Evolutionary conservation across 2,329 filamentous ascomycete species (phyloP).

Genomic region (Talaromyces verruculosus): DNA sequence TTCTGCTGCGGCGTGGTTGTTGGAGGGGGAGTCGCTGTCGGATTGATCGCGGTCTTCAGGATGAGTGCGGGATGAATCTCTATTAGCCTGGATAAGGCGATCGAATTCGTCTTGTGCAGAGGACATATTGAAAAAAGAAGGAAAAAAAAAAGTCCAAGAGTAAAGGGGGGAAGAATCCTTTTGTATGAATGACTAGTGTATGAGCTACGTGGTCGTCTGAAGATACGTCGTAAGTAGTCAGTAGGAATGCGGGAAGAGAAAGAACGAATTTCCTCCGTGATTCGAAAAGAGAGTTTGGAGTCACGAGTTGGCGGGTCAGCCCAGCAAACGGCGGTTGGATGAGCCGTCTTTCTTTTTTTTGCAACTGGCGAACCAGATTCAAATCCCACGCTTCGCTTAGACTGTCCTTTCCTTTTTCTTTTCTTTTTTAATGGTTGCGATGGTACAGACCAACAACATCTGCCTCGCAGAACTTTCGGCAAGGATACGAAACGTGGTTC

Average conservation of each 20-base stretch:
- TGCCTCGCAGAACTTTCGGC: not conserved
- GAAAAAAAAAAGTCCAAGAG: not conserved
- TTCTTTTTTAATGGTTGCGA: not conserved
- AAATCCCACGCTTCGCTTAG: not conserved
- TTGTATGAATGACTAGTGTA: conserved; percentile 11
- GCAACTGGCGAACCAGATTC: not conserved
- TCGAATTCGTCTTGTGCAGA: conserved; percentile 50
- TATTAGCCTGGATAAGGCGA: conserved; percentile 40
- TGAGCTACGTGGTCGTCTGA: not conserved
- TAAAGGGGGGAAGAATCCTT: not conserved
- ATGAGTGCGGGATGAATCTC: conserved; percentile 38
- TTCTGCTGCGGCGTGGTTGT: conserved; percentile 37
- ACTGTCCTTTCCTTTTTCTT: not conserved
- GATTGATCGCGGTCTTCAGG: conserved; percentile 44
- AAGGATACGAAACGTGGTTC: not conserved
- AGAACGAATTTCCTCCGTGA: conserved; percentile 7
- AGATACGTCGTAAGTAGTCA: not conserved
- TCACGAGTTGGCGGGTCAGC: conserved; percentile 19
- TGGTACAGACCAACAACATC: not conserved
- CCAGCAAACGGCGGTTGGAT: conserved; percentile 5
- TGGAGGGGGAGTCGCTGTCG: conserved; percentile 29
- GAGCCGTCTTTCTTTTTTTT: not conserved
- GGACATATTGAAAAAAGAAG: conserved; percentile 39
- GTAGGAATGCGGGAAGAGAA: not conserved
- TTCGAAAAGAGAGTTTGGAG: conserved; percentile 11